These are phyloP conservation scores for Colletotrichum sansevieriae DNA, from an alignment of 2,329 filamentous ascomycete species.

Conservation along the genomic window DNA sequence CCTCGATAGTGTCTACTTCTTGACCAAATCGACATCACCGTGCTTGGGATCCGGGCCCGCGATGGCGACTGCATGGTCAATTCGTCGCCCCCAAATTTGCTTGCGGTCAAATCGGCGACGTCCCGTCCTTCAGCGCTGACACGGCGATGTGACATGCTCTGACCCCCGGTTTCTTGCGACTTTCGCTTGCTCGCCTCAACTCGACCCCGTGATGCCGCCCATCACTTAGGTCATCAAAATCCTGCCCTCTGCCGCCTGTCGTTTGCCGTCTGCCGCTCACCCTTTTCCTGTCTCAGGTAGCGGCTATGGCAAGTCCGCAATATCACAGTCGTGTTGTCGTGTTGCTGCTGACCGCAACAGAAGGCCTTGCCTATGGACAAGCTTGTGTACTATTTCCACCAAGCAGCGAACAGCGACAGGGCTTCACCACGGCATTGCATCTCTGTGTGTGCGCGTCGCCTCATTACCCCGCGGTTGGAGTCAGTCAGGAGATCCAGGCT, in stretches of 20 bases:
- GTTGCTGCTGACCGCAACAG: constrained; percentile 25
- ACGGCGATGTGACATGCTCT: constrained; percentile 43
- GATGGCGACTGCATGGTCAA: constrained; percentile 38
- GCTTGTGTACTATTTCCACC: constrained; percentile 3
- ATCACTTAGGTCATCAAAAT: constrained; percentile 40
- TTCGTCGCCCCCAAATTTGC: constrained; percentile 34
- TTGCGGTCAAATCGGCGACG: constrained; percentile 41
- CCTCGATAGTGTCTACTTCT: constrained; percentile 33
- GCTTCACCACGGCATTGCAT: constrained; percentile 23
- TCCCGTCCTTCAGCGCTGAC: constrained; percentile 41
- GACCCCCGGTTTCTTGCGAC: constrained; percentile 30
- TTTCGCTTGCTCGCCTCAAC: constrained; percentile 40
- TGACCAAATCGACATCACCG: constrained; percentile 26
- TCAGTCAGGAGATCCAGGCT: constrained; percentile 32
- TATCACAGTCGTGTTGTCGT: background rate
- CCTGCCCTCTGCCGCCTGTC: constrained; percentile 18
- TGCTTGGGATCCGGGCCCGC: constrained; percentile 23
- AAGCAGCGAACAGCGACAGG: constrained; percentile 15
- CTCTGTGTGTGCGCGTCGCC: constrained; percentile 24
- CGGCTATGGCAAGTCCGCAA: constrained; percentile 11
- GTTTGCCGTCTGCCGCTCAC: constrained; percentile 5
- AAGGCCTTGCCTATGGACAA: background rate
- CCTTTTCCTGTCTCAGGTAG: constrained; percentile 1
- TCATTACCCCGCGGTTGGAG: constrained; percentile 30
- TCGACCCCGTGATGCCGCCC: constrained; percentile 48